Percentiles rank a stretch among this genome's conserved stretches.
These are phyloP conservation scores for Kernera saxatilis DNA, from an alignment of 345 rosid genomes.

Conservation along the genomic window DNA sequence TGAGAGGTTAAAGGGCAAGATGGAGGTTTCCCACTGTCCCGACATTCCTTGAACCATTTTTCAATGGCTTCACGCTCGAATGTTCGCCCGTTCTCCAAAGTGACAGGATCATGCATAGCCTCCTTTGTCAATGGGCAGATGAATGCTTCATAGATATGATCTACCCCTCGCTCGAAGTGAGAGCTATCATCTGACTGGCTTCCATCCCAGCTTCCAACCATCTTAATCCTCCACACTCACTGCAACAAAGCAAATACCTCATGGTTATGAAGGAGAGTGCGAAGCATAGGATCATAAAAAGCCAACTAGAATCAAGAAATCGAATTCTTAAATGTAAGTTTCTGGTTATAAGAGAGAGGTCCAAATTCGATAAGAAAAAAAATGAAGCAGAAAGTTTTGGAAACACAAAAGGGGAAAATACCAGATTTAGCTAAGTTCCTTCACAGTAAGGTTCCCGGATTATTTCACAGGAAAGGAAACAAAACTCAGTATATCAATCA, in stretches of 20 bases:
- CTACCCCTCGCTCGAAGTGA: slow-evolving; percentile 63
- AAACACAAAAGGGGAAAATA: background rate
- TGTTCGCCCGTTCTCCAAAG: slow-evolving; percentile 78
- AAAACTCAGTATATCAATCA: background rate
- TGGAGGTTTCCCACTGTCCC: slow-evolving; percentile 48
- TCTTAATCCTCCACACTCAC: slow-evolving; percentile 25
- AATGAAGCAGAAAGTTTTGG: background rate
- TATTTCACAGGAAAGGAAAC: background rate
- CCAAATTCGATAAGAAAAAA: background rate
- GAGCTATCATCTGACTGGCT: slow-evolving; percentile 81
- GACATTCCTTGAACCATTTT: slow-evolving; percentile 82
- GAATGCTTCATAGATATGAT: slow-evolving; percentile 85
- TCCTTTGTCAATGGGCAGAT: slow-evolving; percentile 88
- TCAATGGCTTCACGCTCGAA: slow-evolving; percentile 92
- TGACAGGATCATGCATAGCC: slow-evolving; percentile 83
- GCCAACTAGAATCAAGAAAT: background rate
- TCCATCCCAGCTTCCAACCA: slow-evolving; percentile 74
- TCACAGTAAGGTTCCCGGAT: background rate
- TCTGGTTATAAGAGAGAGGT: background rate
- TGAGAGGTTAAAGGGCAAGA: slow-evolving; percentile 75
- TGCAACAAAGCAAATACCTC: background rate
- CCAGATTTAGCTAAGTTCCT: slow-evolving; percentile 1
- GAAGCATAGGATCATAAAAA: background rate
- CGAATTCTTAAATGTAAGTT: background rate
- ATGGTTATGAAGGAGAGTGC: background rate